Evolutionary conservation across 805 yeast species (phyloP).

Genomic region (Hanseniaspora lindneri): DNA sequence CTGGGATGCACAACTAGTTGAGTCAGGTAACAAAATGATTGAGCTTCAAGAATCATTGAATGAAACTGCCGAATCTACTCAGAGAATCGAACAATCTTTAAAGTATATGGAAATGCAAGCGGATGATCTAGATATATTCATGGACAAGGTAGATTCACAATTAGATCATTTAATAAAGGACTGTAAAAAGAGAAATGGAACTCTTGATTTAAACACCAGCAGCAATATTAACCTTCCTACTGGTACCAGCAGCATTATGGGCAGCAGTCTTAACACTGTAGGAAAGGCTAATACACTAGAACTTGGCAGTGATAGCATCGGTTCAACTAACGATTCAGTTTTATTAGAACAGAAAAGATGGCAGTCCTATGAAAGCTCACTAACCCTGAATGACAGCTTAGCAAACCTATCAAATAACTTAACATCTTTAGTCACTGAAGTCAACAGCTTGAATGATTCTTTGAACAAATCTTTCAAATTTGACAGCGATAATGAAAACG

Average conservation of each 20-base stretch:
- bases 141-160: slow-evolving; percentile 59
- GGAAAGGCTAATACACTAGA: slow-evolving; percentile 27
- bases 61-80: slow-evolving; percentile 44
- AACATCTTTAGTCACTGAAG: slow-evolving; percentile 63
- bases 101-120: slow-evolving; percentile 83
- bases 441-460: slow-evolving; percentile 70
- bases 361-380: slow-evolving; percentile 80
- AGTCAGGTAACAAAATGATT: slow-evolving; percentile 77
- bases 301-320: slow-evolving; percentile 14
- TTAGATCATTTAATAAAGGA: slow-evolving; percentile 17
- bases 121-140: slow-evolving; percentile 70
- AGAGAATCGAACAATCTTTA: slow-evolving; percentile 75
- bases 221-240: background rate
- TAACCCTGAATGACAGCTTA: slow-evolving; percentile 66
- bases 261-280: slow-evolving; percentile 23
- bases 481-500: slow-evolving; percentile 29
- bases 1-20: slow-evolving; percentile 79
- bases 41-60: slow-evolving; percentile 31
- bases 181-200: slow-evolving; percentile 9
- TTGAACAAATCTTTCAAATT: slow-evolving; percentile 47
- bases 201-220: slow-evolving; percentile 15
- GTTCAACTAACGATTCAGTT: slow-evolving; percentile 40
- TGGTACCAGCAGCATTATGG: background rate
- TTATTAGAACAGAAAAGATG: slow-evolving; percentile 52
- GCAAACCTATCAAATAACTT: slow-evolving; percentile 68